These are phyloP conservation scores for Pestalotiopsis sp. DNA, from an alignment of 2,329 filamentous ascomycete genomes.

Conservation along the genomic window DNA sequence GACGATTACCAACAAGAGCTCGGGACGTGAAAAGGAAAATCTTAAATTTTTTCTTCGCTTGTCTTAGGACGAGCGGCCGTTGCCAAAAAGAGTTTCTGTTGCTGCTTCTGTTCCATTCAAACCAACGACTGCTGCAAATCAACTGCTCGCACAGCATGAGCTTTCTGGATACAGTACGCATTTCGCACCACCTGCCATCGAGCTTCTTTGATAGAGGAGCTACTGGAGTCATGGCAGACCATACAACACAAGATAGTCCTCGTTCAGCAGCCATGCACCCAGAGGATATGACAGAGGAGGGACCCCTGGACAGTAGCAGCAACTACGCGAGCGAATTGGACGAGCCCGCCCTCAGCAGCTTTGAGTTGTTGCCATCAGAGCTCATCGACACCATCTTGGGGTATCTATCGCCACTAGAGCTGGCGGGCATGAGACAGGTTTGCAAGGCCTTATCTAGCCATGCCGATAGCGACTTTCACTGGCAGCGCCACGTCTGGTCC, in stretches of 20 bases:
- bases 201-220: background rate
- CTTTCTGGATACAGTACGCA: background rate
- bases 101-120: background rate
- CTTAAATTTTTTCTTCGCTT: background rate
- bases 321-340: background rate
- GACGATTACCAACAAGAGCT: background rate
- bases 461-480: constrained; percentile 68
- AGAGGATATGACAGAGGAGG: background rate
- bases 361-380: constrained; percentile 66
- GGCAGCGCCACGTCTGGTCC: constrained; percentile 70
- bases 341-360: constrained; percentile 39
- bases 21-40: background rate
- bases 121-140: background rate
- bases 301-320: background rate
- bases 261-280: background rate
- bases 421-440: constrained; percentile 61
- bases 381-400: constrained; percentile 73
- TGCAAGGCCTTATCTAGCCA: constrained; percentile 64
- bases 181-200: background rate
- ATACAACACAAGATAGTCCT: background rate
- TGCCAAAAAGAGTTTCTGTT: background rate
- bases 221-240: background rate
- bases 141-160: background rate
- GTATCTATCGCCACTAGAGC: constrained; percentile 65
- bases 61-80: background rate